These are phyloP conservation scores for Pestalotiopsis sp. DNA, from an alignment of 2,329 filamentous ascomycete genomes.

Conservation along the genomic window DNA sequence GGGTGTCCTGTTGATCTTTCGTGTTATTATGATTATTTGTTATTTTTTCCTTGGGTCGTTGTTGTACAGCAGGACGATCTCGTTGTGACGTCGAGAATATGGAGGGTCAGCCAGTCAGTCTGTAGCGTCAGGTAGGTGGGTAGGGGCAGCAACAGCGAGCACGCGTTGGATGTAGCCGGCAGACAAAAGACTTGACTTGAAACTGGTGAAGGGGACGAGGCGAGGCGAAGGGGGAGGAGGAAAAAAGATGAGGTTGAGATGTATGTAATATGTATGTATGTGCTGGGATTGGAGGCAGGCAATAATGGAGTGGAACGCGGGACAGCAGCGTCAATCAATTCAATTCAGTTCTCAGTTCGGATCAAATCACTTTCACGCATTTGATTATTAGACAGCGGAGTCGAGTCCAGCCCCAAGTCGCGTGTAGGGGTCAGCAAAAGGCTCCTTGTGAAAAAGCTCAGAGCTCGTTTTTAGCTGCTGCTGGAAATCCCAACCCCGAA, in stretches of 20 bases:
- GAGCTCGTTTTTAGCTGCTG: not conserved
- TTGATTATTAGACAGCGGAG: not conserved
- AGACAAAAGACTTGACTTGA: too few species aligned
- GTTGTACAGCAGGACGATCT: not conserved
- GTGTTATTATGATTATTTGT: not conserved
- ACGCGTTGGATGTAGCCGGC: not conserved
- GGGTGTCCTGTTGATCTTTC: not conserved
- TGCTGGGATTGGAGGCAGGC: constrained; percentile 1
- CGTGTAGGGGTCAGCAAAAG: not conserved
- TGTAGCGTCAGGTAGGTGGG: not conserved
- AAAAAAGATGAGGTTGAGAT: not conserved
- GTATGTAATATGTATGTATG: constrained; percentile 7
- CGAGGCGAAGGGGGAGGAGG: not conserved
- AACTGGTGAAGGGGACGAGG: not conserved
- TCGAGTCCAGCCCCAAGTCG: constrained; percentile 1
- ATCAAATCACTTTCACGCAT: not conserved
- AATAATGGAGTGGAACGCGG: constrained; percentile 1
- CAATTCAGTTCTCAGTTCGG: not conserved
- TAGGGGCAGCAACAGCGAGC: not conserved
- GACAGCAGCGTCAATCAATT: not conserved
- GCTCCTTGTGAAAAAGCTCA: not conserved
- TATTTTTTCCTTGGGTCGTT: not conserved
- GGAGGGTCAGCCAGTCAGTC: not conserved
- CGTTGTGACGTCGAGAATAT: constrained; percentile 11
- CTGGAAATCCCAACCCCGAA: not conserved